phyloP scores from a whole-genome alignment of 1,284 basidiomycete genomes.

The Anthracocystis walkeri region DNA sequence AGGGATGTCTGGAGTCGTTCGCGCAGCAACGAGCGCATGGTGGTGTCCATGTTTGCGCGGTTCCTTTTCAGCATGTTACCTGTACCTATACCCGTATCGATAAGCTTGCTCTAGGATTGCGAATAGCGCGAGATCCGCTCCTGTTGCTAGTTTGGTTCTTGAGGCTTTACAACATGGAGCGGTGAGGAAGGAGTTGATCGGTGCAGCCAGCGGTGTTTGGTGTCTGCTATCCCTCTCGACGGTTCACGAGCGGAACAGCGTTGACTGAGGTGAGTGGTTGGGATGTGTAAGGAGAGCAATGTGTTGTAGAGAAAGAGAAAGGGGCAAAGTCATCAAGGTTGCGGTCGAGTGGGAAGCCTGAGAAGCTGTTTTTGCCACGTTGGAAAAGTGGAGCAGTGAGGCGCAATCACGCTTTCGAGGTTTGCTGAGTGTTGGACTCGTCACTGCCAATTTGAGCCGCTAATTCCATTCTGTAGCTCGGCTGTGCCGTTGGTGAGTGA shows the following conservation, averaged over 20 bases:
- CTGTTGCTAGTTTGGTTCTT: neutral
- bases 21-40: slow-evolving; percentile 31
- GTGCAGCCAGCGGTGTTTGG: neutral
- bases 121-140: neutral
- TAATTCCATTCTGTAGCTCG: neutral
- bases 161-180: slow-evolving; percentile 5
- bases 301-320: neutral
- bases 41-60: slow-evolving; percentile 26
- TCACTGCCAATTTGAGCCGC: neutral
- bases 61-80: slow-evolving; percentile 18
- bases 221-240: neutral
- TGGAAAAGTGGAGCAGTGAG: slow-evolving; percentile 12
- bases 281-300: neutral
- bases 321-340: slow-evolving; percentile 4
- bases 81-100: neutral
- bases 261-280: neutral
- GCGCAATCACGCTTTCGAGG: neutral
- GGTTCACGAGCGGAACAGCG: neutral
- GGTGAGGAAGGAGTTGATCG: neutral
- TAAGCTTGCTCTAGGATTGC: neutral
- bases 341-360: too few species aligned
- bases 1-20: slow-evolving; percentile 41
- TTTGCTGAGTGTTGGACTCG: neutral
- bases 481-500: slow-evolving; percentile 3
- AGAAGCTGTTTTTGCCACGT: neutral